Evolutionary conservation across 2,329 filamentous ascomycete species (phyloP).

Genomic region (Fusarium succisae): DNA sequence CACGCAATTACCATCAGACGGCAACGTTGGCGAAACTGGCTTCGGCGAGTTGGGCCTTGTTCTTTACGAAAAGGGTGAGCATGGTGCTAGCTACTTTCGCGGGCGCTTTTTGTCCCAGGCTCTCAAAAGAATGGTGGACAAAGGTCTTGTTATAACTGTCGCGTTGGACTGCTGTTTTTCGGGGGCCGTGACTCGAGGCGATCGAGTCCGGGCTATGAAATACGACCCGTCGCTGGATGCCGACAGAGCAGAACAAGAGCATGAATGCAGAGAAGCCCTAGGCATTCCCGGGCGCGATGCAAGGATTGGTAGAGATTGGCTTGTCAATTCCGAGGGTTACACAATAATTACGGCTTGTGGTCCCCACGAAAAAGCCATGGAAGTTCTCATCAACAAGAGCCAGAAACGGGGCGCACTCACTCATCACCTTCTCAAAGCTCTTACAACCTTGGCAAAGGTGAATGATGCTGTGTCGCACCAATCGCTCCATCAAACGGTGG

Average conservation of each 20-base stretch:
- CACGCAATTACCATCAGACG: rapidly evolving
- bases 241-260: not conserved
- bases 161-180: not conserved
- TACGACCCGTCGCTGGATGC: not conserved
- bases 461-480: not conserved
- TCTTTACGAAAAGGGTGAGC: rapidly evolving
- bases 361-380: not conserved
- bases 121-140: not conserved
- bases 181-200: not conserved
- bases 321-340: not conserved
- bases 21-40: not conserved
- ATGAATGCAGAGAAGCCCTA: rapidly evolving
- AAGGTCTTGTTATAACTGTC: rapidly evolving
- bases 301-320: not conserved
- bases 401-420: not conserved
- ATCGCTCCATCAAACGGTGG: not conserved
- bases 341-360: rapidly evolving
- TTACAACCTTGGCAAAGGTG: not conserved
- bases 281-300: not conserved
- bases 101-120: not conserved
- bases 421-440: not conserved
- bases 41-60: rapidly evolving
- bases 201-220: not conserved
- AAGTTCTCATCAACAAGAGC: not conserved
- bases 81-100: not conserved